These are phyloP conservation scores for Exobasidium cylindrosporum DNA, from an alignment of 1,284 basidiomycete genomes.

Conservation along the genomic window DNA sequence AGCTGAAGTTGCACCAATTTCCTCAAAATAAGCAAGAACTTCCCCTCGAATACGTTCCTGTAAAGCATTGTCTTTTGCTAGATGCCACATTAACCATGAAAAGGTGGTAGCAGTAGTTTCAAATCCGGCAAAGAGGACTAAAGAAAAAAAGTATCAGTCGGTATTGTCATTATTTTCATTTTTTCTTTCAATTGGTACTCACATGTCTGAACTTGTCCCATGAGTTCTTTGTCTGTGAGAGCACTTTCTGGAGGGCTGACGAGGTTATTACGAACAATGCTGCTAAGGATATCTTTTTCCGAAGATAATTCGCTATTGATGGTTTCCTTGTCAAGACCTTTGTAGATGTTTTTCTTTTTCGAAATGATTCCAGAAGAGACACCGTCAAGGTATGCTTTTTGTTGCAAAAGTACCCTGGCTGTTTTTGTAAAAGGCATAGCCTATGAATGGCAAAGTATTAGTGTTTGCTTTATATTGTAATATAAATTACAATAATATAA, in stretches of 20 bases:
- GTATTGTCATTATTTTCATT: not conserved
- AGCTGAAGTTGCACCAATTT: not conserved
- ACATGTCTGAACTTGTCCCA: constrained; percentile 5
- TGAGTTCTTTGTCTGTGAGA: not conserved
- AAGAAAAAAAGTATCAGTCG: no score
- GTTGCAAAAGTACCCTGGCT: not conserved
- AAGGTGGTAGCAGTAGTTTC: constrained; percentile 4
- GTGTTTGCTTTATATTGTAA: no score
- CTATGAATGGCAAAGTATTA: no score
- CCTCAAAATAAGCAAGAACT: not conserved
- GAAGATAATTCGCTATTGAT: not conserved
- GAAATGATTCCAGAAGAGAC: not conserved
- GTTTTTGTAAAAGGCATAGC: not conserved
- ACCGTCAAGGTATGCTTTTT: not conserved
- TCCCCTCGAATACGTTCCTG: not conserved
- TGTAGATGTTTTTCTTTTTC: not conserved
- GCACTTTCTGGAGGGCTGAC: not conserved
- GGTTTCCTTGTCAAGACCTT: not conserved
- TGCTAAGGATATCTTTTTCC: constrained; percentile 4
- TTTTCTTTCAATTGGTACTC: not conserved
- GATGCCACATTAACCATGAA: not conserved
- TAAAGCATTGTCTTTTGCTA: not conserved
- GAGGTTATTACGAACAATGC: constrained; percentile 1
- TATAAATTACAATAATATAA: no score
- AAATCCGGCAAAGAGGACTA: constrained; percentile 6